Evolutionary conservation across 106 monocot genomes (phyloP).

Genomic region (Dendrobium catenatum): DNA sequence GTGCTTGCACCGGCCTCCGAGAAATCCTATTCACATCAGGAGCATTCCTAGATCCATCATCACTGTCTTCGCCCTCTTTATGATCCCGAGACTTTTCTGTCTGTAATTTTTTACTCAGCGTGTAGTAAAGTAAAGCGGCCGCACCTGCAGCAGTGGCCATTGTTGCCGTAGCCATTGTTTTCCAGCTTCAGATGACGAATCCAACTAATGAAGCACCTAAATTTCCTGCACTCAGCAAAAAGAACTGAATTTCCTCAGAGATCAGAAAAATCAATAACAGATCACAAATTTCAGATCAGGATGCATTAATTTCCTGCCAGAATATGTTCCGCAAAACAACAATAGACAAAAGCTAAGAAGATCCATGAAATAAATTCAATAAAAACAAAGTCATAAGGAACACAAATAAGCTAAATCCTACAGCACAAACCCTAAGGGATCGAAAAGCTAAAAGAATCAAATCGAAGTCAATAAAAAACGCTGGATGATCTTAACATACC

Average conservation of each 20-base stretch:
- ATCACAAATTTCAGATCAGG: neutral
- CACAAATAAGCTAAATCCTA: neutral
- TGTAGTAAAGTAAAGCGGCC: constrained; percentile 24
- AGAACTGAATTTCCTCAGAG: neutral
- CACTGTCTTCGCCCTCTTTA: constrained; percentile 7
- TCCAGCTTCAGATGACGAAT: neutral
- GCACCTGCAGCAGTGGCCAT: constrained; percentile 25
- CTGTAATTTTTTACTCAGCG: constrained; percentile 17
- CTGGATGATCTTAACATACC: neutral
- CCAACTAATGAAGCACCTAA: constrained; percentile 1
- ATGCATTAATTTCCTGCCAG: neutral
- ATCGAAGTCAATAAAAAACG: neutral
- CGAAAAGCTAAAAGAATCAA: neutral
- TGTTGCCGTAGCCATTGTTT: constrained; percentile 16
- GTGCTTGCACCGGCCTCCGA: constrained; percentile 53
- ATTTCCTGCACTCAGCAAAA: neutral
- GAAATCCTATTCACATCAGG: constrained; percentile 2
- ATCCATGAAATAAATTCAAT: neutral
- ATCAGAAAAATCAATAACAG: neutral
- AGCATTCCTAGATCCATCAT: constrained; percentile 7
- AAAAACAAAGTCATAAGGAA: neutral
- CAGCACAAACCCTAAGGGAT: neutral
- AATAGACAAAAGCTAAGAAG: neutral
- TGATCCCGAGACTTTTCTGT: constrained; percentile 1
- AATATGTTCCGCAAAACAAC: neutral